Evolutionary conservation across 1,139 yeast species (phyloP).

Genomic region (Meyerozyma smithsonii): DNA sequence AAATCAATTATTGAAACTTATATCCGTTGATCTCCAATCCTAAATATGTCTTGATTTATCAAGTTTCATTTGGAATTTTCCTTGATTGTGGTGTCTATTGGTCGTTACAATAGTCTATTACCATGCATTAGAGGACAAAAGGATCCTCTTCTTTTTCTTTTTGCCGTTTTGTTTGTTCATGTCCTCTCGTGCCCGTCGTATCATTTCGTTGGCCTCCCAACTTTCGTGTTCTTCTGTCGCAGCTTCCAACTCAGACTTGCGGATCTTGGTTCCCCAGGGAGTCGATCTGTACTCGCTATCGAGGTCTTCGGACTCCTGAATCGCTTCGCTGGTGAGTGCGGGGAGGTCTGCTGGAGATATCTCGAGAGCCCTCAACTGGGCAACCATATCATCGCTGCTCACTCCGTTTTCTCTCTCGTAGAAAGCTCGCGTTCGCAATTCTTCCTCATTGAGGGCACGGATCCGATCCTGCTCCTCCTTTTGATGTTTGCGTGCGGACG

Average conservation of each 20-base stretch:
- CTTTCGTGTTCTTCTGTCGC: conserved; percentile 27
- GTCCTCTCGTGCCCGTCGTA: conserved; percentile 46
- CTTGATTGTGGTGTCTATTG: neutral
- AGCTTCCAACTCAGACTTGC: conserved; percentile 28
- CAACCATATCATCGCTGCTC: conserved; percentile 1
- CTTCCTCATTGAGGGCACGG: conserved; percentile 60
- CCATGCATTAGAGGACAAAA: conserved; percentile 9
- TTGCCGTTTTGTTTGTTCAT: conserved; percentile 25
- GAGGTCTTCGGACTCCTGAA: conserved; percentile 6
- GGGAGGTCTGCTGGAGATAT: conserved; percentile 28
- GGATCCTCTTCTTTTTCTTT: conserved; percentile 22
- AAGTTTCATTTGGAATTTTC: neutral
- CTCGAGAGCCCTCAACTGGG: conserved; percentile 21
- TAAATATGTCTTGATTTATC: too few species aligned
- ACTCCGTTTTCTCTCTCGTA: conserved; percentile 51
- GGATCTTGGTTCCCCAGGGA: conserved; percentile 60
- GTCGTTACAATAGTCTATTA: neutral
- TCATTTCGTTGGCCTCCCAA: conserved; percentile 46
- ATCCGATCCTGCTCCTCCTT: conserved; percentile 64
- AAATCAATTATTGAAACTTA: too few species aligned
- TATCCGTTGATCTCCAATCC: too few species aligned
- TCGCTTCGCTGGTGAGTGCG: conserved; percentile 10
- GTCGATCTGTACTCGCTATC: conserved; percentile 32
- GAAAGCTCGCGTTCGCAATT: conserved; percentile 51
- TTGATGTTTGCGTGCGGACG: conserved; percentile 47